Percentiles rank a stretch among this genome's conserved stretches.
phyloP scores from a whole-genome alignment of 257 asterid species.

The Striga asiatica region DNA sequence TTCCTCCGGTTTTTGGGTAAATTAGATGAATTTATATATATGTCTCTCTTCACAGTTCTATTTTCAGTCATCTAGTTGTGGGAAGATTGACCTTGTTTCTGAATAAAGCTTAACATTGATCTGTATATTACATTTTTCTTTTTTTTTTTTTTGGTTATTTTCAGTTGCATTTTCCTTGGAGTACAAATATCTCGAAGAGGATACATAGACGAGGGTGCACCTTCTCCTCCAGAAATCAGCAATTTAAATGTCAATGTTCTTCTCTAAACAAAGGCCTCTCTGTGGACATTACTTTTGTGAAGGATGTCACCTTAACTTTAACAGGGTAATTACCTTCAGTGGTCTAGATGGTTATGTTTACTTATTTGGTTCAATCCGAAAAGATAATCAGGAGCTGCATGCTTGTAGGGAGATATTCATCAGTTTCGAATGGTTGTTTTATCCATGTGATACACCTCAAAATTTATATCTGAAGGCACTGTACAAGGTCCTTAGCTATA shows the following conservation, averaged over 20 bases:
- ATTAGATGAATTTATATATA: no score
- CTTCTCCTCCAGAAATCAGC: constrained; percentile 27
- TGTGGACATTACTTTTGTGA: constrained; percentile 30
- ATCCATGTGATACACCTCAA: not conserved
- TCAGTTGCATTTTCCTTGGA: constrained; percentile 48
- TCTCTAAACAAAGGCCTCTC: constrained; percentile 41
- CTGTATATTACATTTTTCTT: constrained; percentile 12
- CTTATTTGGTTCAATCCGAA: not conserved
- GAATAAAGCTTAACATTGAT: constrained; percentile 2
- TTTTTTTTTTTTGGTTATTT: no score
- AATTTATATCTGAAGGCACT: no score
- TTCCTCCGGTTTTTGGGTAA: not conserved
- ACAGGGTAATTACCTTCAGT: constrained; percentile 34
- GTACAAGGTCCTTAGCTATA: not conserved
- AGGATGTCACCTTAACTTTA: constrained; percentile 42
- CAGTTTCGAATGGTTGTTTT: not conserved
- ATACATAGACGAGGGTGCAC: constrained; percentile 29
- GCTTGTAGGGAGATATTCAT: not conserved
- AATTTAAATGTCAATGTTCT: constrained; percentile 50
- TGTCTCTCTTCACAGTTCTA: not conserved
- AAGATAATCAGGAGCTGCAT: not conserved
- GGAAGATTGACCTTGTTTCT: not conserved
- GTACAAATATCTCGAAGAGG: constrained; percentile 34
- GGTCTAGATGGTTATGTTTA: not conserved
- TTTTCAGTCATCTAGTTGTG: not conserved